Conservation (phyloP, 2,329 filamentous ascomycete genomes). For the Colletotrichum musae region DNA sequence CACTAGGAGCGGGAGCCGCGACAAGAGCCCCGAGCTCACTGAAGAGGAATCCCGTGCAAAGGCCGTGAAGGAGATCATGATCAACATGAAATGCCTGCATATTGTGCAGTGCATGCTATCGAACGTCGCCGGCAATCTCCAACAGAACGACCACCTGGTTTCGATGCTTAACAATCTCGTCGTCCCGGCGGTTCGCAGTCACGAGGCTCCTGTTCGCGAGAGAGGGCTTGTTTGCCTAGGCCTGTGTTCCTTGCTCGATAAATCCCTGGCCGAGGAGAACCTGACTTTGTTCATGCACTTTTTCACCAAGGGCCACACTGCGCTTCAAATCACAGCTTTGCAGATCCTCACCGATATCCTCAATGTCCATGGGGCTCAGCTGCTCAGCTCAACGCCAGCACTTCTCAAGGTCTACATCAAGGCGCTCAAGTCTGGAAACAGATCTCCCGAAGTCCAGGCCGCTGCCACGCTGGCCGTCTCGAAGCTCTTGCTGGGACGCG, state of each 20-base stretch:
- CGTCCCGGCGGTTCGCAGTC: constrained; percentile 92
- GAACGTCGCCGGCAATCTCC: constrained; percentile 89
- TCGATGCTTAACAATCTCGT: constrained; percentile 99
- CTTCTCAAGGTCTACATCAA: constrained; percentile 90
- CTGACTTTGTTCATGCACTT: constrained; percentile 95
- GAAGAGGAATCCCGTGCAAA: constrained; percentile 80
- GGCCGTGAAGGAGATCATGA: constrained; percentile 90
- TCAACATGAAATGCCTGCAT: constrained; percentile 98
- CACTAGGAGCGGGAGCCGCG: constrained; percentile 60
- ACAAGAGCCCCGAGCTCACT: constrained; percentile 60
- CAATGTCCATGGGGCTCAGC: constrained; percentile 86
- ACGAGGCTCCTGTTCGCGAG: constrained; percentile 93
- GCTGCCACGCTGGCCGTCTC: constrained; percentile 85
- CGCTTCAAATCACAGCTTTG: constrained; percentile 88
- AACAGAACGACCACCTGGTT: constrained; percentile 91
- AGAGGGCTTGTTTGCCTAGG: constrained; percentile 91
- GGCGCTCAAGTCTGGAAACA: constrained; percentile 80
- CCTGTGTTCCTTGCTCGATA: constrained; percentile 91
- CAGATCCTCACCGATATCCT: constrained; percentile 95
- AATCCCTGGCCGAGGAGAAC: constrained; percentile 92
- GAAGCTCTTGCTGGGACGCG: constrained; percentile 86
- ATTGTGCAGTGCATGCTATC: constrained; percentile 98
- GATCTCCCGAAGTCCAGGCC: constrained; percentile 81
- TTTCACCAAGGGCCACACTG: constrained; percentile 92
- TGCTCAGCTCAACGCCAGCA: constrained; percentile 76